Evolutionary conservation across 2,329 filamentous ascomycete species (phyloP).

Genomic region (Talaromyces rugulosus): DNA sequence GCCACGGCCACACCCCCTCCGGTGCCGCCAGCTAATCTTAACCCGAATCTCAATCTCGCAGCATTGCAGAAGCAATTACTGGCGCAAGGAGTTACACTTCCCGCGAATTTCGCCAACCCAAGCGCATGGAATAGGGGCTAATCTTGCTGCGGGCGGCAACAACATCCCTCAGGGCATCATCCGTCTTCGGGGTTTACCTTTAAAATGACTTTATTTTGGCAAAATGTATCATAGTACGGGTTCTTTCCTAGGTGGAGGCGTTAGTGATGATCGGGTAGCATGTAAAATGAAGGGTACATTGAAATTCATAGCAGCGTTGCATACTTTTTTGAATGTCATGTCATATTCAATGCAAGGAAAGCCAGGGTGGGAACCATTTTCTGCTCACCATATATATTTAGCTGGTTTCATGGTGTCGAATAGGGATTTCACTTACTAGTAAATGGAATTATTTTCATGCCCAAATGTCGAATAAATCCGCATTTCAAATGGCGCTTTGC

Average conservation of each 20-base stretch:
- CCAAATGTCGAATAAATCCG: background rate
- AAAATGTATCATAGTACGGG: background rate
- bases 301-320: background rate
- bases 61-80: conserved; percentile 36
- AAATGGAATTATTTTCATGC: background rate
- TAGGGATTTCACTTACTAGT: background rate
- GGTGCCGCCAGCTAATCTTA: conserved; percentile 22
- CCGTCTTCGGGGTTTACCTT: background rate
- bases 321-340: background rate
- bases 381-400: background rate
- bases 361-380: background rate
- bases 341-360: background rate
- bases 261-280: conserved; percentile 1
- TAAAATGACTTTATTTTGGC: background rate
- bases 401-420: background rate
- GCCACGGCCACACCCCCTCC: conserved; percentile 45
- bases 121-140: conserved; percentile 33
- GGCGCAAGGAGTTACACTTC: conserved; percentile 32
- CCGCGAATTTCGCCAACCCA: conserved; percentile 33
- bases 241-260: background rate
- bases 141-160: conserved; percentile 23
- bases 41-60: conserved; percentile 35
- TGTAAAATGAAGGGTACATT: background rate
- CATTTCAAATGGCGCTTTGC: conserved; percentile 70
- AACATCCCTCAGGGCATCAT: background rate